Percentiles rank a stretch among this genome's conserved stretches.
Conservation (phyloP, 1,139 yeast genomes). For the Blastobotrys apis region DNA sequence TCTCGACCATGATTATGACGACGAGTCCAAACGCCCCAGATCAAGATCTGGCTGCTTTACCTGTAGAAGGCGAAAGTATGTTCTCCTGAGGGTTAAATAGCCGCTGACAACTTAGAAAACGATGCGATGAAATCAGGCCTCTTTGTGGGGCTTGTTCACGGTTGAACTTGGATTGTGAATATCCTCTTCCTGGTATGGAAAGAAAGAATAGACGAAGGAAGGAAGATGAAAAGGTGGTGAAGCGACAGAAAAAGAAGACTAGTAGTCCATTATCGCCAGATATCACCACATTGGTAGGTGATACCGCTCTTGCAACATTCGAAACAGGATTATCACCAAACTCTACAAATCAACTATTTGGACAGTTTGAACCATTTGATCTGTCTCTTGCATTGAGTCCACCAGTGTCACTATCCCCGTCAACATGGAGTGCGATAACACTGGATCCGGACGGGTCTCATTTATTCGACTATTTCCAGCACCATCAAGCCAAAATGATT, state of each 20-base stretch:
- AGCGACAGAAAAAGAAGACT: not conserved
- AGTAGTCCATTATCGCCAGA: not conserved
- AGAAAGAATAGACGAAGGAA: conserved; percentile 37
- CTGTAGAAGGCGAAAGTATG: conserved; percentile 56
- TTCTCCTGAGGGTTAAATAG: not conserved
- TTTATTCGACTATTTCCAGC: conserved; percentile 63
- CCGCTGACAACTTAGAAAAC: conserved; percentile 38
- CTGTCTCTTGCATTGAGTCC: conserved; percentile 2
- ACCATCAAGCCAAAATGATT: conserved; percentile 52
- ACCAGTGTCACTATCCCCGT: conserved; percentile 14
- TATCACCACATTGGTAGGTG: not conserved
- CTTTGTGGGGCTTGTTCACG: conserved; percentile 56
- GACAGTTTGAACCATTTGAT: conserved; percentile 1
- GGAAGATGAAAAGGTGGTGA: not conserved
- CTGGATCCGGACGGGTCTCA: conserved; percentile 45
- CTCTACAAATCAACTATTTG: not conserved
- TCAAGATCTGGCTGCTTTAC: conserved; percentile 62
- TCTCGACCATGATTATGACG: not conserved
- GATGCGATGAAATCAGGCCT: conserved; percentile 65
- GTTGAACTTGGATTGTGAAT: conserved; percentile 49
- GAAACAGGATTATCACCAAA: not conserved
- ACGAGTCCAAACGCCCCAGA: conserved; percentile 16
- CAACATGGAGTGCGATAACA: conserved; percentile 20
- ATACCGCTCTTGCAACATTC: not conserved
- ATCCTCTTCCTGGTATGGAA: conserved; percentile 51